phyloP scores from a whole-genome alignment of 2,329 filamentous ascomycete genomes.

The Ophiostoma tasmaniense region DNA sequence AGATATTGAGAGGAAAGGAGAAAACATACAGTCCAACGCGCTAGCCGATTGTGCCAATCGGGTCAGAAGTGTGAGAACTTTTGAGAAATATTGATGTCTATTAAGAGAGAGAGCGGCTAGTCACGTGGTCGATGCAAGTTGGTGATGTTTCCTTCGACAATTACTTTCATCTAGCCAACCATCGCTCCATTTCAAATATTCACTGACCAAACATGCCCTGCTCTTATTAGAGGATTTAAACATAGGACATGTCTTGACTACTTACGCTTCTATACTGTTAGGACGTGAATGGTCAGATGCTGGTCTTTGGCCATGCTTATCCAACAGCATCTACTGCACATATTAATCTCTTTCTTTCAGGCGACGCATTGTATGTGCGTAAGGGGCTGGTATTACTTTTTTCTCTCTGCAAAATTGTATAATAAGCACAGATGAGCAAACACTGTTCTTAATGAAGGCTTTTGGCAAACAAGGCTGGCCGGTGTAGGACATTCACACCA shows the following conservation, averaged over 20 bases:
- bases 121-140: not conserved
- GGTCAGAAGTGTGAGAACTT: not conserved
- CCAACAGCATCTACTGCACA: not conserved
- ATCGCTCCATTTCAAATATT: too few relatives aligned
- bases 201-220: too few relatives aligned
- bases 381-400: not conserved
- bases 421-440: not conserved
- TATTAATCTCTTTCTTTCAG: not conserved
- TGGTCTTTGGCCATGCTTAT: not conserved
- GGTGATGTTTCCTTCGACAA: not conserved
- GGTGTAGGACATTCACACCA: not conserved
- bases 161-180: too few relatives aligned
- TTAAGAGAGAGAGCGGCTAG: not conserved
- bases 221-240: too few relatives aligned
- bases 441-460: not conserved
- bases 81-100: not conserved
- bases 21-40: conserved; percentile 8
- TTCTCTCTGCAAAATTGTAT: not conserved
- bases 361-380: not conserved
- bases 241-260: not conserved
- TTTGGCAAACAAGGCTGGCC: not conserved
- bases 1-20: not conserved
- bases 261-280: not conserved
- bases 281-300: not conserved
- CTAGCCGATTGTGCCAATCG: conserved; percentile 8